Base-by-base conservation (phyloP, 495 filamentous ascomycete genomes). In the Penicillium waksmanii region DNA sequence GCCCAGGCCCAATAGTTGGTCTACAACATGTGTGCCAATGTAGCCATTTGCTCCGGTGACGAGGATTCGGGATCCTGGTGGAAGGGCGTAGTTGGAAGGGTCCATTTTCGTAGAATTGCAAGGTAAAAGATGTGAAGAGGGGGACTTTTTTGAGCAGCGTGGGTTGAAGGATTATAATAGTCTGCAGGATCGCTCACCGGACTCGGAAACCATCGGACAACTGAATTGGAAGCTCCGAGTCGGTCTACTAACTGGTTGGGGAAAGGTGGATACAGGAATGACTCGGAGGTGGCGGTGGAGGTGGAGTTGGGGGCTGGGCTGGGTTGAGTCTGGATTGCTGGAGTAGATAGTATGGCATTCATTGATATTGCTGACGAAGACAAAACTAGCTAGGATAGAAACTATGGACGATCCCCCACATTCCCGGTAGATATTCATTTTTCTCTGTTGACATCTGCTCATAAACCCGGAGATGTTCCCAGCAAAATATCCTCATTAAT, bases 1-100 rank as follows among this genome's bases (percentile, higher is more conserved):
- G 36, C 81, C 82, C 2, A 76, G 67, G 13, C 66, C 57, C 8
- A 87, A 76, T 12, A 85, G 66, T 42, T 80, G 63, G 63, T 84
- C 71, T 48, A 73, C 74, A n/a, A 81, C 65, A 54, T 86, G 80
- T 31, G 77, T 79, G 23, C 66, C 83, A 56, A 87, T 81, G 58
- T 75, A 82, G 53, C 84, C 83, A 61, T 81, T 86, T 19, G 70
- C 76, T n/a, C 82, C 83, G 4, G 82, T 87, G 34, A 88, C 76
- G n/a, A 86, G 49, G 15, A 53, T 34, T 3, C 49, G 49, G 3
- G 49, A 47, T 2, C 49, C 49, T 6, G 18, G 47, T 0, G 42
- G 42, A 3, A 44, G 42, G 8, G 42, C 42, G 17, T 44, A 44
- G n/a, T 44, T 12, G 2, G 42, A 17, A 2, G 42, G 17, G n/a